Conservation (phyloP, 2,329 filamentous ascomycete genomes). For the Botryosphaeria dothidea region DNA sequence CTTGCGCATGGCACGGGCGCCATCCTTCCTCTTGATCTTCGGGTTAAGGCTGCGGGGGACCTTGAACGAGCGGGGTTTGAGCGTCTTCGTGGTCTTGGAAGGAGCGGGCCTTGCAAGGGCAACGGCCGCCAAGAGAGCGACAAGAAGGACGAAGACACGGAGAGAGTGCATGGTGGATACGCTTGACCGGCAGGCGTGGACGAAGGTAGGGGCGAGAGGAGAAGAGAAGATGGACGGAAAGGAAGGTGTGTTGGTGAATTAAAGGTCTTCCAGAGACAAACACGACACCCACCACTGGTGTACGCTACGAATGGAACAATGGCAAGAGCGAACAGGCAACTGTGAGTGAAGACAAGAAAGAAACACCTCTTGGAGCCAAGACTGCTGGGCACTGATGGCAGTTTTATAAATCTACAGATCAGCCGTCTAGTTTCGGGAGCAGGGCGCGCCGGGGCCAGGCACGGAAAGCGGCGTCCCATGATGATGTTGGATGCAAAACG, state of each 20-base stretch:
- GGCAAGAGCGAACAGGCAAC: background rate
- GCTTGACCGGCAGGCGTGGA: slow-evolving; percentile 18
- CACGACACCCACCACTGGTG: background rate
- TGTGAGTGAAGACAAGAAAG: slow-evolving; percentile 8
- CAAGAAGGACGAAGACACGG: slow-evolving; percentile 41
- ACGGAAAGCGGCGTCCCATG: background rate
- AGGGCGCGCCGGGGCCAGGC: background rate
- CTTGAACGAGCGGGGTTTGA: slow-evolving; percentile 62
- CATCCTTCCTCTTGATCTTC: slow-evolving; percentile 53
- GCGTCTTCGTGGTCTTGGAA: slow-evolving; percentile 25
- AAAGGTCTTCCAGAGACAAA: slow-evolving; percentile 16
- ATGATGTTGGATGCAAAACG: background rate
- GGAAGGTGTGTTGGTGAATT: background rate
- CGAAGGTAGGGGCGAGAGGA: background rate
- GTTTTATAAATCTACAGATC: slow-evolving; percentile 8
- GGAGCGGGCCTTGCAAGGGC: slow-evolving; percentile 49
- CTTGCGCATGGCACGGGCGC: slow-evolving; percentile 63
- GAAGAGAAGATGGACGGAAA: background rate
- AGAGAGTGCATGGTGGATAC: slow-evolving; percentile 34
- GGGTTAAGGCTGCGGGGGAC: slow-evolving; percentile 59
- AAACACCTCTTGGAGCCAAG: slow-evolving; percentile 17
- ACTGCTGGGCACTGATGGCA: background rate
- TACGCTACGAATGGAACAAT: slow-evolving; percentile 12
- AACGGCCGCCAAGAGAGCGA: slow-evolving; percentile 51
- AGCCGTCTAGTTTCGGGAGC: background rate